These are phyloP conservation scores for Solanum sitiens DNA, from an alignment of 257 asterid genomes.

Conservation along the genomic window DNA sequence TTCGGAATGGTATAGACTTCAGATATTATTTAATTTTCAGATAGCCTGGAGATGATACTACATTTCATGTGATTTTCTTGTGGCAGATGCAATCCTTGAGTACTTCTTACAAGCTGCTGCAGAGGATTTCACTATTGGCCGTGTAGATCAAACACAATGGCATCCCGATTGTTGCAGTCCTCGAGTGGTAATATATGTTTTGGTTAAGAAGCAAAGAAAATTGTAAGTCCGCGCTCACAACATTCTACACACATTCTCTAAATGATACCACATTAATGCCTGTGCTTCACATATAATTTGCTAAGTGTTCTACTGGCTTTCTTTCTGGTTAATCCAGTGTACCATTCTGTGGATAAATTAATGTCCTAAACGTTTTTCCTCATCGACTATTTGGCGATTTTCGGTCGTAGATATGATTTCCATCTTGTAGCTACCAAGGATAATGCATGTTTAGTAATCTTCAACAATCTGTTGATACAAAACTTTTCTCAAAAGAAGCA, in stretches of 20 bases:
- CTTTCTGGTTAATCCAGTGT: background rate
- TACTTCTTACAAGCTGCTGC: constrained; percentile 71
- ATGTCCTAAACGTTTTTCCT: background rate
- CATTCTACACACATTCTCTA: background rate
- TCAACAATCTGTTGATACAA: background rate
- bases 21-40: background rate
- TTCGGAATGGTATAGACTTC: constrained; percentile 61
- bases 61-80: background rate
- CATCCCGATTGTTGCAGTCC: constrained; percentile 78
- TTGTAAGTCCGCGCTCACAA: background rate
- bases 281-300: background rate
- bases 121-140: constrained; percentile 57
- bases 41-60: background rate
- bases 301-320: background rate
- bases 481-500: background rate
- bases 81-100: constrained; percentile 81
- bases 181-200: constrained; percentile 61
- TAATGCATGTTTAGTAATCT: background rate
- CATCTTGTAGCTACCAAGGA: background rate
- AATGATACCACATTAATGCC: background rate
- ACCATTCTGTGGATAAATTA: background rate
- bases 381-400: background rate
- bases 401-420: background rate
- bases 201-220: constrained; percentile 43
- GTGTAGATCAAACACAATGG: constrained; percentile 66